Conservation (phyloP, 192 early-diverging fungal genomes). For the Backusella tuberculispora region DNA sequence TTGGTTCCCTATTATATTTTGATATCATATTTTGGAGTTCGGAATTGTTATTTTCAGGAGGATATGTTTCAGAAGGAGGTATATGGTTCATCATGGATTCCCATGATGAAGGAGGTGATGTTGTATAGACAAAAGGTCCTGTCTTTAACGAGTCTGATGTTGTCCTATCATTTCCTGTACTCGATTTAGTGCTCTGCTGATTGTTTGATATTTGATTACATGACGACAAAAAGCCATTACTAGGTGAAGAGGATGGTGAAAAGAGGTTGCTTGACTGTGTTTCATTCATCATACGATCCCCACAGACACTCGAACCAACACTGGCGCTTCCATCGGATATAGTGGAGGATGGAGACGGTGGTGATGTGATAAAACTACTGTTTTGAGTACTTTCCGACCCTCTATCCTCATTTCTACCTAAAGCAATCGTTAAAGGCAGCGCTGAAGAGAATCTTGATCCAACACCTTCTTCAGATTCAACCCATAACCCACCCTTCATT, state of each 20-base stretch:
- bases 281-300: conserved; percentile 13
- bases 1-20: conserved; percentile 15
- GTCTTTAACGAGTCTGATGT: background rate
- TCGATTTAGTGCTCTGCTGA: background rate
- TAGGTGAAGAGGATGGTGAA: conserved; percentile 10
- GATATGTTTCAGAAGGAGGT: background rate
- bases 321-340: conserved; percentile 35
- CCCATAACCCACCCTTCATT: conserved; percentile 71
- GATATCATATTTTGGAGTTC: conserved; percentile 21
- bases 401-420: background rate
- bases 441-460: conserved; percentile 61
- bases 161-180: background rate
- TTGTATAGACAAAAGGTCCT: conserved; percentile 2
- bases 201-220: conserved; percentile 6
- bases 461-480: conserved; percentile 51
- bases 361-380: conserved; percentile 25
- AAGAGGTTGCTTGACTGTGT: background rate
- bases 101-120: conserved; percentile 2
- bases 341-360: conserved; percentile 39
- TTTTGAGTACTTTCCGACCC: background rate
- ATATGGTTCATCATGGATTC: background rate
- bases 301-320: background rate
- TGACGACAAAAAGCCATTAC: background rate
- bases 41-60: background rate
- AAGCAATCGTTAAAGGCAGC: conserved; percentile 39